phyloP scores from a whole-genome alignment of 495 filamentous ascomycete genomes.

The Pyronema omphalodes region DNA sequence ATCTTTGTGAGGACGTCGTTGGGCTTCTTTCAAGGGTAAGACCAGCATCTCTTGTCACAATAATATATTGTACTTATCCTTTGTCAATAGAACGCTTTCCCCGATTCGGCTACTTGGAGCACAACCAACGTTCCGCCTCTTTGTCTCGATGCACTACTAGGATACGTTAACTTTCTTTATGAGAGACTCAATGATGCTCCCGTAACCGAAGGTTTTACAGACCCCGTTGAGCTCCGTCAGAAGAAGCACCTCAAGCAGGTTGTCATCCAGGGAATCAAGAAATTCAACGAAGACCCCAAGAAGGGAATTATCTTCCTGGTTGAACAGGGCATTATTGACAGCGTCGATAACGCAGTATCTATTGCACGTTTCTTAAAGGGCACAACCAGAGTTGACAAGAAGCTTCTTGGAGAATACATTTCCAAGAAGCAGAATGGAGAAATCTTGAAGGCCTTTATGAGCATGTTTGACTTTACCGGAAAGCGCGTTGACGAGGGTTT shows the following conservation, averaged over 20 bases:
- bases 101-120: slow-evolving; percentile 96
- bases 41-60: neutral
- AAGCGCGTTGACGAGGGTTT: slow-evolving; percentile 82
- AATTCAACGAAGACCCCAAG: slow-evolving; percentile 92
- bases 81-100: slow-evolving; percentile 52
- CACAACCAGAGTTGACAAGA: slow-evolving; percentile 77
- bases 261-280: slow-evolving; percentile 70
- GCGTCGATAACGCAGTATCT: slow-evolving; percentile 48
- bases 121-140: slow-evolving; percentile 94
- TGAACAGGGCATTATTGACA: slow-evolving; percentile 63
- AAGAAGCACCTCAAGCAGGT: slow-evolving; percentile 64
- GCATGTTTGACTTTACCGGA: slow-evolving; percentile 66
- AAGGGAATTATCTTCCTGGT: slow-evolving; percentile 71
- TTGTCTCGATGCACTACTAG: slow-evolving; percentile 77
- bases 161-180: slow-evolving; percentile 78
- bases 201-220: slow-evolving; percentile 45
- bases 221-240: slow-evolving; percentile 41
- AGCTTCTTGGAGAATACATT: slow-evolving; percentile 72
- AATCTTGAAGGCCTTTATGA: slow-evolving; percentile 66
- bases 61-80: slow-evolving; percentile 6
- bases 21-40: slow-evolving; percentile 57
- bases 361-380: slow-evolving; percentile 71
- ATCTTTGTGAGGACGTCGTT: slow-evolving; percentile 89
- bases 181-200: slow-evolving; percentile 64
- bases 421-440: slow-evolving; percentile 73